Evolutionary conservation across 148 eudicot species (phyloP), one percentile per base, ranked within the genome.

Genomic region (Rhododendron simsii): DNA sequence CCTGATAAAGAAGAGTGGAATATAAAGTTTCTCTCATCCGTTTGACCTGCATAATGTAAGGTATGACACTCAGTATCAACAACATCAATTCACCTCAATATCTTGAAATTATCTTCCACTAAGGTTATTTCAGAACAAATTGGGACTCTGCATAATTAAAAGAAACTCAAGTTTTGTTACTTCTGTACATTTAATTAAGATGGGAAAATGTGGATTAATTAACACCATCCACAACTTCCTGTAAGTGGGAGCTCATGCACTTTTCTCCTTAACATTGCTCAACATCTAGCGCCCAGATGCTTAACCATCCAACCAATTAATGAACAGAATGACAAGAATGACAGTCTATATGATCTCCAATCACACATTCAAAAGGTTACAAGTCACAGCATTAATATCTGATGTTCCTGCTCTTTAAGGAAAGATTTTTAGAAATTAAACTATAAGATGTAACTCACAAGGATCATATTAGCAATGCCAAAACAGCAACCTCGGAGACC

Each of bases 391-490:
- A 76, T 39, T 35, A 7, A 78, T 44, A 78, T 44, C n/a, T 45
- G 51, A 41, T 44, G 30, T 21, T 23, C 81, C 48, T 11, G 80
- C 48, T 44, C 33, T 45, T 78, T 3, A 3, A 78, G 47, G 30
- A 21, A 81, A 61, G 45, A 78, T 10, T 78, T 23, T 44, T 13
- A 78, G 14, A 78, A 41, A 44, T 2, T 14, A 21, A 50, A 51
- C 74, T 33, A 45, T n/a, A 44, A 23, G 35, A 74, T 21, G 65
- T 45, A 84, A 94, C 99, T 97, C 91, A 97, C 99, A 89, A 97
- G 95, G 87, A 95, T 95, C 99, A 97, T 95, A 89, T 97, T 97
- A 82, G 99, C 99, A 78, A 97, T 89, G 90, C 99, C 91, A 89
- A 97, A 97, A 88, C 90, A 94, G 93, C 96, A 91, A 88, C 98